Evolutionary conservation across 2,329 filamentous ascomycete genomes (phyloP).

Genomic region (Lithohypha guttulata): DNA sequence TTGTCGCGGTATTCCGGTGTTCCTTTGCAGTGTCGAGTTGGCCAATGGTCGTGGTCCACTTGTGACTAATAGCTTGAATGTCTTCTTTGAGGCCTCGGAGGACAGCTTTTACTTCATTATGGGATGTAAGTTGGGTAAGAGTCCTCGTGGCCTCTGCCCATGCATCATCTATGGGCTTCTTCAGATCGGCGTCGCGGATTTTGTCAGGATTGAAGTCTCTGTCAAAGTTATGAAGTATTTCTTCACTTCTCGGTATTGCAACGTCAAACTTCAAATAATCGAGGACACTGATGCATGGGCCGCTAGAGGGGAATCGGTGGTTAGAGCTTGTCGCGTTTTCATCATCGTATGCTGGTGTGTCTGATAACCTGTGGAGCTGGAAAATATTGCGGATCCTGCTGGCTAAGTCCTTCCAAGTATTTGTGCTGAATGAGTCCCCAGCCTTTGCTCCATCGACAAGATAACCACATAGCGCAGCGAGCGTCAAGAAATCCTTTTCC

Average conservation of each 20-base stretch:
- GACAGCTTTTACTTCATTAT: too few species aligned
- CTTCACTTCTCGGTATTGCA: constrained; percentile 24
- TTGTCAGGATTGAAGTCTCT: constrained; percentile 22
- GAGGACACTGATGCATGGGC: constrained; percentile 30
- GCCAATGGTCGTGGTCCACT: too few species aligned
- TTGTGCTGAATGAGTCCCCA: constrained; percentile 32
- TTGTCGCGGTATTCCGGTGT: too few species aligned
- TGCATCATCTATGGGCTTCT: constrained; percentile 25
- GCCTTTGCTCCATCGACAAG: constrained; percentile 38
- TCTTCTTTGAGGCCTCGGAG: too few species aligned
- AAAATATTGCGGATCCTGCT: not conserved
- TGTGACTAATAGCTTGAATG: too few species aligned
- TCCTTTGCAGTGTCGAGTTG: too few species aligned
- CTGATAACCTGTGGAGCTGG: not conserved
- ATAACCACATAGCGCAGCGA: constrained; percentile 34
- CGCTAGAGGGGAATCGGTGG: constrained; percentile 9
- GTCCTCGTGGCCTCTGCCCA: too few species aligned
- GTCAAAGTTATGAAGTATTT: constrained; percentile 26
- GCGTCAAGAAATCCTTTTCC: constrained; percentile 26
- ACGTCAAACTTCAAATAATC: constrained; percentile 36
- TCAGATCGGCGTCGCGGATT: constrained; percentile 28
- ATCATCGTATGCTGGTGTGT: constrained; percentile 31
- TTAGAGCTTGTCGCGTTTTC: not conserved
- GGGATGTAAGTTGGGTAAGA: too few species aligned
- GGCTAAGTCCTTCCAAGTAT: constrained; percentile 25